phyloP scores from a whole-genome alignment of 2,329 filamentous ascomycete genomes.

The Phialophora macrospora region DNA sequence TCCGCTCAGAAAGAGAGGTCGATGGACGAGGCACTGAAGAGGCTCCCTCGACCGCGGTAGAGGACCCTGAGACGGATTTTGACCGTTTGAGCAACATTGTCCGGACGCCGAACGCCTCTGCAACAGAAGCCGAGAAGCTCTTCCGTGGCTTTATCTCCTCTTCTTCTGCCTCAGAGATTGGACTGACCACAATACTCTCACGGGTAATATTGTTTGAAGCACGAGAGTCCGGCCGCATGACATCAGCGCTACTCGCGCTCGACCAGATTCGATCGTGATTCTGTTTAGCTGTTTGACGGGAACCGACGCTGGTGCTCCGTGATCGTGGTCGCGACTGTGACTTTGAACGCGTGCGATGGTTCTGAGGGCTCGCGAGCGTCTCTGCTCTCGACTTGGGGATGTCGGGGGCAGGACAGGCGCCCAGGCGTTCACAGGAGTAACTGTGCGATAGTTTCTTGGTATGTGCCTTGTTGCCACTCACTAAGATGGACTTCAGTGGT shows the following conservation, averaged over 20 bases:
- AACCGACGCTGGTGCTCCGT: conserved; percentile 10
- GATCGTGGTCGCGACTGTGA: conserved; percentile 7
- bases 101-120: conserved; percentile 12
- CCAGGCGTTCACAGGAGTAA: conserved; percentile 25
- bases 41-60: not conserved
- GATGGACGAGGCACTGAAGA: not conserved
- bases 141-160: conserved; percentile 22
- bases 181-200: not conserved
- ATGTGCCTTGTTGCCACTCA: conserved; percentile 22
- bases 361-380: conserved; percentile 8
- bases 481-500: conserved; percentile 24
- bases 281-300: conserved; percentile 2
- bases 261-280: conserved; percentile 15
- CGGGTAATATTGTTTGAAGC: conserved; percentile 1
- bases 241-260: not conserved
- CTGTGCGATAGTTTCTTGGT: conserved; percentile 13
- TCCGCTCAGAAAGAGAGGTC: not conserved
- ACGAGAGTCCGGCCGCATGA: conserved; percentile 6
- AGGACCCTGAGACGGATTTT: conserved; percentile 16
- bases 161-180: conserved; percentile 13
- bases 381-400: conserved; percentile 29
- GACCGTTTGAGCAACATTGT: conserved; percentile 17
- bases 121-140: conserved; percentile 23
- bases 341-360: conserved; percentile 3
- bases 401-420: conserved; percentile 30